Conservation (phyloP, 345 rosid genomes). For the Eutrema japonicum region DNA sequence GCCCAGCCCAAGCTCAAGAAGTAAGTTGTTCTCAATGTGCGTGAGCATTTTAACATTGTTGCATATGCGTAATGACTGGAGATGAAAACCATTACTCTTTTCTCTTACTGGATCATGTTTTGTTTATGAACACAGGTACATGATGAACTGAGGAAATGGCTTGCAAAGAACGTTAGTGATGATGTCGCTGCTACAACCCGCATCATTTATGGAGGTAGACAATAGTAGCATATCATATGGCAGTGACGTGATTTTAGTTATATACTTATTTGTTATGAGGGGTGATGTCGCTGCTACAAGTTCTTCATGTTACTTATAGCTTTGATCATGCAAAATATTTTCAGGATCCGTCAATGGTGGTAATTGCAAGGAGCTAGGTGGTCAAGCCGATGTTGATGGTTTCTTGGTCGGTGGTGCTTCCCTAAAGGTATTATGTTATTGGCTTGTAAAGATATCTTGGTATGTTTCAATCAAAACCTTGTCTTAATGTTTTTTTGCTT, state of each 20-base stretch:
- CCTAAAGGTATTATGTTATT: slow-evolving; percentile 56
- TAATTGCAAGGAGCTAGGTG: slow-evolving; percentile 83
- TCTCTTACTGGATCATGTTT: neutral
- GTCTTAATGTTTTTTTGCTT: neutral
- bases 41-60: neutral
- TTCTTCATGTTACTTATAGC: neutral
- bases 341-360: slow-evolving; percentile 83
- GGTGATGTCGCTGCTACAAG: no score
- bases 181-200: slow-evolving; percentile 78
- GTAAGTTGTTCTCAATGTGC: slow-evolving; percentile 49
- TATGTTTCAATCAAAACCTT: neutral
- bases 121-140: slow-evolving; percentile 63
- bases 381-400: slow-evolving; percentile 79
- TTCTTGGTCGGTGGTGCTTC: slow-evolving; percentile 95
- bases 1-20: slow-evolving; percentile 93
- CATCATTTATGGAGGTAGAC: slow-evolving; percentile 89
- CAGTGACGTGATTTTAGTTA: neutral
- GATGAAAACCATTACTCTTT: neutral
- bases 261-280: neutral
- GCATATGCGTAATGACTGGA: neutral
- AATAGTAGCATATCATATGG: neutral
- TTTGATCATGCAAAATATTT: slow-evolving; percentile 4
- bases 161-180: slow-evolving; percentile 59
- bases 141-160: slow-evolving; percentile 87
- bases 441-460: neutral